Evolutionary conservation across 768 basidiomycete genomes (phyloP), one percentile per base, ranked within the genome.

Genomic region (Boletus rufocinnamomeus): DNA sequence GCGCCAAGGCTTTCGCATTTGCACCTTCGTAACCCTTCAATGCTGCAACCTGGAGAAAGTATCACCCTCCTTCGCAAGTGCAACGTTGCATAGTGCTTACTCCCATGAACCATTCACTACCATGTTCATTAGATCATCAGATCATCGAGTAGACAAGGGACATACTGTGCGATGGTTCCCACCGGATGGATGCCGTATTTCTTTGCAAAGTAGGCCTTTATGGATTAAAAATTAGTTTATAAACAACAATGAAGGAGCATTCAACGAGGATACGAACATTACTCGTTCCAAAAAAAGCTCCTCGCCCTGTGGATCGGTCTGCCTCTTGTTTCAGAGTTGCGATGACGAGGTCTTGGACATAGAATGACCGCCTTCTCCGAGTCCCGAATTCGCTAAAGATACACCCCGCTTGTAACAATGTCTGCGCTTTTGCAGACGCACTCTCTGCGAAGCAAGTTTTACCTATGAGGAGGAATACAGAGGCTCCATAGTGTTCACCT

Each of bases 101-200:
- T 54, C 85, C 92, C 92, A 94, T 94, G 68, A 89, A 91, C 92
- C 92, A 94, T 75, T 94, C 92, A 69, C 91, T 90, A 58, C 19
- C 50, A 23, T 54, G 49, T 7, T 37, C 52, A 52, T 61, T n/a
- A 65, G 57, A 30, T 32, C 48, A 48, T 27, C 21, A 10, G 19
- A 41, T 55, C 25, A 50, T 14, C 23, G 6, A 46, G 21, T 40
- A 62, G 47, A 47, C n/a, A 49, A 56, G 52, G 7, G 25, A 79
- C 88, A 65, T 73, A 93, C 91, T 93, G 92, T 13, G 90, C 91
- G 52, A 94, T 91, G 2, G 92, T 93, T 9, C 95, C 95, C 30
- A 91, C 78, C 0, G 87, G 86, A 21, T 69, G 70, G 25, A 93
- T 57, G 25, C 76, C 78, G 66, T 93, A 84, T 69, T 87, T 88